Base-by-base conservation (phyloP, 2,329 filamentous ascomycete species). In the Torrubiellomyces zombiae region DNA sequence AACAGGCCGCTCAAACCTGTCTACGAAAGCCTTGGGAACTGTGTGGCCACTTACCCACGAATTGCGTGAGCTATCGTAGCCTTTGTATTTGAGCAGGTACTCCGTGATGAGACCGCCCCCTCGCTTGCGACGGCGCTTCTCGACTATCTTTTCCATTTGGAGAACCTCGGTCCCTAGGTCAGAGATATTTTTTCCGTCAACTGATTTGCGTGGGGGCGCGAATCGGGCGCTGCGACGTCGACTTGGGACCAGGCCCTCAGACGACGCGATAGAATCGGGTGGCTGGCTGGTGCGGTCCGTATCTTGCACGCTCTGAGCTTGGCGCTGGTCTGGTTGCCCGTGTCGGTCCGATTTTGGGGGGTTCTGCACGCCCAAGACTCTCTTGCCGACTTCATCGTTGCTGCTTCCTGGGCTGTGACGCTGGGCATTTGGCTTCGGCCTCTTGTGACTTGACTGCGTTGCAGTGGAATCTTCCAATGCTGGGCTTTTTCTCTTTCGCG, bases 121-220 rank as follows among this genome's bases (percentile, higher is more conserved):
- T 20, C 23, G 27, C 19, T n/a, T 25, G 23, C 27, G 23, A 23
- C 25, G 7, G 20, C 23, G 27, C 27, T 23, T 29, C 27, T 9
- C 23, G 9, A 29, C 13, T 7, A 25, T 11, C 23, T 25, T 20
- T 16, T 25, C 23, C 27, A 21, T 20, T 17, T n/a, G 22, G 5
- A 28, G 8, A 25, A 18, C 21, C 12, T 14, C 14, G 18, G 18
- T 28, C 11, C 27, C 22, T 14, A 23, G 20, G 25, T 23, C 11
- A 11, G 19, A 13, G 14, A 5, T 13, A 4, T 22, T 9, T 20
- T 12, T 14, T 17, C 23, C 16, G 20, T 10, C 9, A n/a, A n/a
- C n/a, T n/a, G n/a, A n/a, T n/a, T n/a, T n/a, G 6, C 20, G 6
- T 21, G n/a, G 7, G 20, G 20, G n/a, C 6, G 20, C 20, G 14